Conservation (phyloP, 78 protist species). For the Dictyostelium firmibasis region DNA sequence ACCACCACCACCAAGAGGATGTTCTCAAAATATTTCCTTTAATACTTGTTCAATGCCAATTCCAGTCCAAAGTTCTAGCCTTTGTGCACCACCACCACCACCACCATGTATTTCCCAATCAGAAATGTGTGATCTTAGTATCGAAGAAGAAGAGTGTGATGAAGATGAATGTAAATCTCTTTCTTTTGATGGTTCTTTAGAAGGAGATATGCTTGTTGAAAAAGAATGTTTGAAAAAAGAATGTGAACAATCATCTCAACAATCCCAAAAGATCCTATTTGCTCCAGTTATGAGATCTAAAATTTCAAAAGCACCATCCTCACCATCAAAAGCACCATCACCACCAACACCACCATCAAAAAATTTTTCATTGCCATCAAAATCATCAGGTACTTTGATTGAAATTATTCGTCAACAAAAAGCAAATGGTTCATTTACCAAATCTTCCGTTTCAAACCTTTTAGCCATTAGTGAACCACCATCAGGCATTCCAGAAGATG, state of each 20-base stretch:
- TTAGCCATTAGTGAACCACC: not conserved
- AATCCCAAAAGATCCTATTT: no score
- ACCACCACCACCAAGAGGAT: not conserved
- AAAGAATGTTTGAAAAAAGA: not conserved
- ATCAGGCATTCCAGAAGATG: not conserved
- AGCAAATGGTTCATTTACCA: conserved; percentile 66
- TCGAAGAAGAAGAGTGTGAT: not conserved
- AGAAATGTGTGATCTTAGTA: not conserved
- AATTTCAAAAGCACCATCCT: not conserved
- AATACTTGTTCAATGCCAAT: not conserved
- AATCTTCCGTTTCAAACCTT: not conserved
- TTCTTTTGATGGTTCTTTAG: not conserved
- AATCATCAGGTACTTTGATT: not conserved
- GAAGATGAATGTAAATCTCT: no score
- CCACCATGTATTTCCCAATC: not conserved
- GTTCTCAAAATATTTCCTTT: no score
- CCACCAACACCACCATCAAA: not conserved
- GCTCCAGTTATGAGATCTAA: not conserved
- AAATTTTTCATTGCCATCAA: not conserved
- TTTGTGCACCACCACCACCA: not conserved
- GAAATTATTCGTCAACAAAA: conserved; percentile 43
- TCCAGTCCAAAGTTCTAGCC: not conserved
- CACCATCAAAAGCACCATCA: not conserved
- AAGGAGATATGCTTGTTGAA: not conserved
- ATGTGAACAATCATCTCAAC: not conserved